Conservation (phyloP, 2,329 filamentous ascomycete species). For the Huntiella moniliformis region DNA sequence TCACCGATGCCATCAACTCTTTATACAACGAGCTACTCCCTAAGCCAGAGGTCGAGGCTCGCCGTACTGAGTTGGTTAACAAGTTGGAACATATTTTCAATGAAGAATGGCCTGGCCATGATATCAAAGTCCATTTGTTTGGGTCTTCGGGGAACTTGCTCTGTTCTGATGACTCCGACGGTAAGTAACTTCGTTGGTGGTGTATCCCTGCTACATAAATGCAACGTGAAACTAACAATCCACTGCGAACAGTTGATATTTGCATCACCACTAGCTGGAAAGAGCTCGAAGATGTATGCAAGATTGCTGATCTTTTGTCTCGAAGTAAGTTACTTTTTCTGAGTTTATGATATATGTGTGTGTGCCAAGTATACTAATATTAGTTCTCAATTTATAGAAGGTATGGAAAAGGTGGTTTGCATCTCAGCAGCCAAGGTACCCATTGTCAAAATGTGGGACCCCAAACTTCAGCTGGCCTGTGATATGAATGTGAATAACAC, state of each 20-base stretch:
- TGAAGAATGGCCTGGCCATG: constrained; percentile 73
- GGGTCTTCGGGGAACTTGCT: constrained; percentile 94
- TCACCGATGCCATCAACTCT: constrained; percentile 68
- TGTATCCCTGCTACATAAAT: background rate
- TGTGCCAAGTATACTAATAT: background rate
- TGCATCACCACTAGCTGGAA: constrained; percentile 89
- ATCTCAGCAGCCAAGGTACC: constrained; percentile 90
- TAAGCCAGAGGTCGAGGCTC: constrained; percentile 56
- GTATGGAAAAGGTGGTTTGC: constrained; percentile 92
- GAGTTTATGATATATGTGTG: background rate
- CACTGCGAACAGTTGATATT: constrained; percentile 56
- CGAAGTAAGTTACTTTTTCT: constrained; percentile 46
- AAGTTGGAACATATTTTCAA: constrained; percentile 83
- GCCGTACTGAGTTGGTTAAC: constrained; percentile 55
- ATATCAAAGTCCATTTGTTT: constrained; percentile 85
- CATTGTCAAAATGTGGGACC: constrained; percentile 98
- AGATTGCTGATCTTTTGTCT: constrained; percentile 69
- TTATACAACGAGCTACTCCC: constrained; percentile 75
- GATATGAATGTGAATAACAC: constrained; percentile 99
- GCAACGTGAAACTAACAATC: background rate
- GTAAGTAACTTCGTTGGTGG: constrained; percentile 29
- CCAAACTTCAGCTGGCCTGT: constrained; percentile 70
- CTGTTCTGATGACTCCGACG: constrained; percentile 89
- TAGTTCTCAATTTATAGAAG: constrained; percentile 38
- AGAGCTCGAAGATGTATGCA: constrained; percentile 74